phyloP scores from a whole-genome alignment of 495 filamentous ascomycete species.

The Aspergillus conjunctus region DNA sequence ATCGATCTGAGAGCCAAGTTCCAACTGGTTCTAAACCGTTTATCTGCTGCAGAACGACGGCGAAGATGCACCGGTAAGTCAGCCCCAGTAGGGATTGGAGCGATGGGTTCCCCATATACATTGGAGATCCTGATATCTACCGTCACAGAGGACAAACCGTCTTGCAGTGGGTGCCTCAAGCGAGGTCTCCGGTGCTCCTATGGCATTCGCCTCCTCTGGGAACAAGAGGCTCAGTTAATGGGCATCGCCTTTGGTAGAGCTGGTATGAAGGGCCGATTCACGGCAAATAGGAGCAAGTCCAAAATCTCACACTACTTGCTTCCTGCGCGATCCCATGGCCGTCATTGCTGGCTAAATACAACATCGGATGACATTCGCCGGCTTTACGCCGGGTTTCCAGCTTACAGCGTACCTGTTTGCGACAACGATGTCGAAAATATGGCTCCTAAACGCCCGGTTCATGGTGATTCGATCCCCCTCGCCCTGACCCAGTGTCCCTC shows the following conservation, averaged over 20 bases:
- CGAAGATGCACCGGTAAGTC: neutral
- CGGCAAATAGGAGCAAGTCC: neutral
- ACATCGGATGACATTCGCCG: neutral
- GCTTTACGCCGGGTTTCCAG: neutral
- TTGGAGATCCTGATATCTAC: neutral
- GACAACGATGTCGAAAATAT: neutral
- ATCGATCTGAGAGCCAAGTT: neutral
- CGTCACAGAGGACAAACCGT: neutral
- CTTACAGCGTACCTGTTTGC: neutral
- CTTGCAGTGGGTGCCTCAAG: neutral
- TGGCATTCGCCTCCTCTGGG: neutral
- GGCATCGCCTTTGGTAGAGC: conserved; percentile 5
- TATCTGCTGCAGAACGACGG: neutral
- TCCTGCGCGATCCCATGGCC: neutral
- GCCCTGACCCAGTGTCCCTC: neutral
- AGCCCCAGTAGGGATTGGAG: neutral
- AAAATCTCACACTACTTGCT: neutral
- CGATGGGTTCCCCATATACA: neutral
- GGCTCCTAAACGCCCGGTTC: neutral
- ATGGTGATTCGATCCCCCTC: neutral
- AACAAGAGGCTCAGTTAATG: conserved; percentile 1
- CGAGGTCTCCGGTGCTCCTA: neutral
- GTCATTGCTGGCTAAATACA: conserved; percentile 4
- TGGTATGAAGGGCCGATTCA: neutral
- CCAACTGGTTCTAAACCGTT: neutral